Percentiles rank a stretch among this genome's conserved stretches.
phyloP scores from a whole-genome alignment of 2,329 filamentous ascomycete genomes.

The Colletotrichum sublineola region DNA sequence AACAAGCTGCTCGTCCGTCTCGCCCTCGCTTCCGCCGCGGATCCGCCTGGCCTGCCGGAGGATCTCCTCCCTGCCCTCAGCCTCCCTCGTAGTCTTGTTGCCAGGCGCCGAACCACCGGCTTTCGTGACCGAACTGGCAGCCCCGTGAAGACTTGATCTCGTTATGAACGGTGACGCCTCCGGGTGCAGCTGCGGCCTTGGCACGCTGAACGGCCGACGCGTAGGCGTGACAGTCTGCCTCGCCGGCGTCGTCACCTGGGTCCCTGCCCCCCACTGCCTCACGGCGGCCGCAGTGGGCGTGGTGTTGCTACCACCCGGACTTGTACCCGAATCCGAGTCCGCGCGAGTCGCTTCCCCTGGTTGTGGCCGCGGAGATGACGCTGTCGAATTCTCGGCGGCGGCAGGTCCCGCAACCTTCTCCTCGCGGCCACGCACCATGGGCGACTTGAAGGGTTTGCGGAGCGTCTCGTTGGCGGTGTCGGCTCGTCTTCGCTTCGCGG shows the following conservation, averaged over 20 bases:
- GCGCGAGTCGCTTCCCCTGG: background rate
- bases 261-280: background rate
- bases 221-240: constrained; percentile 23
- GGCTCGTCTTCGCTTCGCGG: constrained; percentile 40
- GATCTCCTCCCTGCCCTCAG: constrained; percentile 34
- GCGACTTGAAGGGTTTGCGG: constrained; percentile 42
- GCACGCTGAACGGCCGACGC: constrained; percentile 29
- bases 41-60: constrained; percentile 37
- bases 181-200: constrained; percentile 10
- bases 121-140: background rate
- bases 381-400: background rate
- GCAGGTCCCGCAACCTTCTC: background rate
- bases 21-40: background rate
- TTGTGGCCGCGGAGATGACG: background rate
- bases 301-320: background rate
- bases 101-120: background rate
- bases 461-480: constrained; percentile 41
- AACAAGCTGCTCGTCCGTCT: constrained; percentile 32
- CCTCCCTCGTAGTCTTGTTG: constrained; percentile 13
- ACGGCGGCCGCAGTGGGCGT: background rate
- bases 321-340: background rate
- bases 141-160: constrained; percentile 1
- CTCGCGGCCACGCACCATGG: constrained; percentile 26
- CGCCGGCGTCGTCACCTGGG: background rate
- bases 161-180: constrained; percentile 2